Conservation (phyloP, 306 rosid species). For the Quercus parvula region DNA sequence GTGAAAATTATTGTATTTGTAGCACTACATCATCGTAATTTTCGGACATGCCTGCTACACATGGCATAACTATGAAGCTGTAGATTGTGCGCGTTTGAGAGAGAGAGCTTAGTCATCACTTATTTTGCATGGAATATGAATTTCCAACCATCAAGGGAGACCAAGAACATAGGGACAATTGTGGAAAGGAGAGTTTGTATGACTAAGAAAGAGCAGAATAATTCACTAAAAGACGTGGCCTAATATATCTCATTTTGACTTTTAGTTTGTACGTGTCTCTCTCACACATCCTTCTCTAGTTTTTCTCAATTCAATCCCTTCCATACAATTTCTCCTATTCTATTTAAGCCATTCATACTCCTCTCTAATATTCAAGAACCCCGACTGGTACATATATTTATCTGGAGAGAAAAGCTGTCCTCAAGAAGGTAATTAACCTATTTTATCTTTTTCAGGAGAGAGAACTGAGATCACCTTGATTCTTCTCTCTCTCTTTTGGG, state of each 20-base stretch:
- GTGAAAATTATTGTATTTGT: no score
- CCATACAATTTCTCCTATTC: slow-evolving; percentile 16
- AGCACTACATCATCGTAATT: no score
- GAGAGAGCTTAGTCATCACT: neutral
- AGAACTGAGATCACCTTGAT: slow-evolving; percentile 18
- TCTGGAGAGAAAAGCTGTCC: neutral
- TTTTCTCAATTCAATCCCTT: slow-evolving; percentile 24
- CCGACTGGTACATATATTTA: neutral
- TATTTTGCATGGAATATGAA: neutral
- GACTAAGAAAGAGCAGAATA: slow-evolving; percentile 4
- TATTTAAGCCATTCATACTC: neutral
- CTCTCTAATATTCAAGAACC: neutral
- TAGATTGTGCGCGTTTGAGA: neutral
- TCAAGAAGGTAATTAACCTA: neutral
- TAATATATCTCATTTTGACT: slow-evolving; percentile 27
- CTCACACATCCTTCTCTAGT: slow-evolving; percentile 1
- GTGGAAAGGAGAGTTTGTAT: neutral
- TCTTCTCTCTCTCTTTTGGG: slow-evolving; percentile 26
- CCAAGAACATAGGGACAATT: neutral
- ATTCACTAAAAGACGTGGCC: slow-evolving; percentile 19
- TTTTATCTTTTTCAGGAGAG: slow-evolving; percentile 10
- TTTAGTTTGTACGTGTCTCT: neutral
- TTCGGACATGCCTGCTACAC: neutral
- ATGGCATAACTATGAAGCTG: neutral
- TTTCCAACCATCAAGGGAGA: neutral